These are phyloP conservation scores for Croton setiger DNA, from an alignment of 441 rosid genomes.

Conservation along the genomic window DNA sequence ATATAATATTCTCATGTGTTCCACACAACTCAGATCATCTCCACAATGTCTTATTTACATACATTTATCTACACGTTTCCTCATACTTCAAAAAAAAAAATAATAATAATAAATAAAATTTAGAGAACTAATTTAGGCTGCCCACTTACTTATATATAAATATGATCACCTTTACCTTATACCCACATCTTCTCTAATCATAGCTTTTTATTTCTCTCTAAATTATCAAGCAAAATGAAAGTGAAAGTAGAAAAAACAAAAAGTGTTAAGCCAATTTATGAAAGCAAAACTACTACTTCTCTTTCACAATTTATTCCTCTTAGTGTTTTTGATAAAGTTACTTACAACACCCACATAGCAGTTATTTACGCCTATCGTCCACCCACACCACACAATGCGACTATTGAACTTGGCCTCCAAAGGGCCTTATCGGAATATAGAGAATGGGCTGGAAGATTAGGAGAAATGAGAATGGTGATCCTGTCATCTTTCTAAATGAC, in stretches of 20 bases:
- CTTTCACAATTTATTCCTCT: neutral
- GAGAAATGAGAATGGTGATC: conserved; percentile 13
- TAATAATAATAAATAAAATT: too few relatives aligned
- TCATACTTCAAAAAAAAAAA: too few relatives aligned
- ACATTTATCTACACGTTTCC: too few relatives aligned
- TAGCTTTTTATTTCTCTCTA: neutral
- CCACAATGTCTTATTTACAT: too few relatives aligned
- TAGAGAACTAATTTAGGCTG: too few relatives aligned
- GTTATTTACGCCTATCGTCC: conserved; percentile 19
- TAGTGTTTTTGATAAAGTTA: conserved; percentile 19
- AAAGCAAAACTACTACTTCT: neutral
- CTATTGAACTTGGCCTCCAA: conserved; percentile 8
- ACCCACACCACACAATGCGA: conserved; percentile 7
- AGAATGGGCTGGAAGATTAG: conserved; percentile 18
- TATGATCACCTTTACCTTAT: too few relatives aligned
- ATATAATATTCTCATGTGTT: too few relatives aligned
- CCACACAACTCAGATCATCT: too few relatives aligned
- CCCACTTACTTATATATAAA: too few relatives aligned
- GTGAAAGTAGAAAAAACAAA: conserved; percentile 10
- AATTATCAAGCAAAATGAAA: conserved; percentile 8
- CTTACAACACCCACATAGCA: conserved; percentile 12
- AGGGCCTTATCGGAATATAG: conserved; percentile 13
- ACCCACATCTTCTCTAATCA: too few relatives aligned
- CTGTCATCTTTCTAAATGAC: conserved; percentile 18
- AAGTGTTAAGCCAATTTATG: conserved; percentile 12